Percentiles rank a stretch among this genome's conserved stretches.
Conservation (phyloP, 768 basidiomycete genomes). For the Auriscalpium microsporum region DNA sequence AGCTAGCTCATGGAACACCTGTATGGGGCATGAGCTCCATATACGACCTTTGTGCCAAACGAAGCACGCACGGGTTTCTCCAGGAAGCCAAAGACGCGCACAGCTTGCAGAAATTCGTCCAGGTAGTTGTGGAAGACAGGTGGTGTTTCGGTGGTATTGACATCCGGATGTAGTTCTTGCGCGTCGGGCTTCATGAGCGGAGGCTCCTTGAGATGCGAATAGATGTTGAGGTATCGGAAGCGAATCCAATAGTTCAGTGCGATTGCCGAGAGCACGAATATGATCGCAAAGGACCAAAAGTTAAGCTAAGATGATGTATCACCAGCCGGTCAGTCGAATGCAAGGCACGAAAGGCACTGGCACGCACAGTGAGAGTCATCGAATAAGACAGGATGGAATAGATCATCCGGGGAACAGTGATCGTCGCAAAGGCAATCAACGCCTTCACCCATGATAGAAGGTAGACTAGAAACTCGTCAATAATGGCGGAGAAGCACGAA, state of each 20-base stretch:
- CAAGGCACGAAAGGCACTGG: background rate
- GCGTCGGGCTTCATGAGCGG: slow-evolving; percentile 77
- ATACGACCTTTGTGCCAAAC: background rate
- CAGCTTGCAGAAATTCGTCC: slow-evolving; percentile 94
- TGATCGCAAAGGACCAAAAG: slow-evolving; percentile 82
- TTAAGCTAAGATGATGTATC: slow-evolving; percentile 59
- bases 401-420: slow-evolving; percentile 72
- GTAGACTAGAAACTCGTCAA: slow-evolving; percentile 49
- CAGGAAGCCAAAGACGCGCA: slow-evolving; percentile 93
- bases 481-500: background rate
- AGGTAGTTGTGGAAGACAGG: slow-evolving; percentile 91
- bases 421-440: slow-evolving; percentile 71
- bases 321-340: background rate
- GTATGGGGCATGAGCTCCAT: background rate
- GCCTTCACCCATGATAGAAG: slow-evolving; percentile 69
- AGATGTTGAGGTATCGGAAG: slow-evolving; percentile 69
- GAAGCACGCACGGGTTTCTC: slow-evolving; percentile 80
- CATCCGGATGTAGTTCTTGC: slow-evolving; percentile 85
- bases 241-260: slow-evolving; percentile 81
- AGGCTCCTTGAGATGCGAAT: slow-evolving; percentile 69
- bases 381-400: slow-evolving; percentile 79
- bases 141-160: slow-evolving; percentile 64
- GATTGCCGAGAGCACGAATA: slow-evolving; percentile 59
- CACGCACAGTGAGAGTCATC: slow-evolving; percentile 74
- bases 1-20: slow-evolving; percentile 97